Percentiles rank a stretch among this genome's conserved stretches.
These are phyloP conservation scores for Penicillium paxilli DNA, from an alignment of 495 filamentous ascomycete species.

Conservation along the genomic window DNA sequence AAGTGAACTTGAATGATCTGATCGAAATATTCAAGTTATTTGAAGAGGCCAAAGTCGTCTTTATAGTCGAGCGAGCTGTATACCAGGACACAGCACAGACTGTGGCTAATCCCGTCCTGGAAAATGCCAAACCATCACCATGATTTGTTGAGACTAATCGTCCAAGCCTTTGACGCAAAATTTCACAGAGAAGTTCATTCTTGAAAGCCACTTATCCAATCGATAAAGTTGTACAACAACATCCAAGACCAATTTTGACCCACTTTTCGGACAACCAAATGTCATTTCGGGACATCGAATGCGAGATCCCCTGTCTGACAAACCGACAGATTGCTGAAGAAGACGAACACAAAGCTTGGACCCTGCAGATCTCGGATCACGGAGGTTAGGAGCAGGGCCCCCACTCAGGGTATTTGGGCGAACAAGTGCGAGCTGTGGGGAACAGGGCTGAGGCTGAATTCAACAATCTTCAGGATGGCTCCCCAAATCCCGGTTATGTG, in stretches of 20 bases:
- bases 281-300: neutral
- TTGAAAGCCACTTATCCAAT: neutral
- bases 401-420: neutral
- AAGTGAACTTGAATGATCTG: no score
- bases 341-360: neutral
- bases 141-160: no score
- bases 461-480: neutral
- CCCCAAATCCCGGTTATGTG: neutral
- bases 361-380: neutral
- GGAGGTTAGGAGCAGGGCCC: neutral
- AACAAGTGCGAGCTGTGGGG: neutral
- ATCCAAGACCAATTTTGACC: no score
- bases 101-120: neutral
- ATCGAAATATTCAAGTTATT: no score
- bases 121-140: neutral
- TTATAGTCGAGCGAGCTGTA: neutral
- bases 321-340: neutral
- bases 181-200: neutral
- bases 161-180: no score
- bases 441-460: neutral
- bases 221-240: neutral
- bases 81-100: neutral
- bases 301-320: neutral
- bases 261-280: neutral
- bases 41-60: neutral